Evolutionary conservation across 2,329 filamentous ascomycete genomes (phyloP).

Genomic region (Cladophialophora carrionii): DNA sequence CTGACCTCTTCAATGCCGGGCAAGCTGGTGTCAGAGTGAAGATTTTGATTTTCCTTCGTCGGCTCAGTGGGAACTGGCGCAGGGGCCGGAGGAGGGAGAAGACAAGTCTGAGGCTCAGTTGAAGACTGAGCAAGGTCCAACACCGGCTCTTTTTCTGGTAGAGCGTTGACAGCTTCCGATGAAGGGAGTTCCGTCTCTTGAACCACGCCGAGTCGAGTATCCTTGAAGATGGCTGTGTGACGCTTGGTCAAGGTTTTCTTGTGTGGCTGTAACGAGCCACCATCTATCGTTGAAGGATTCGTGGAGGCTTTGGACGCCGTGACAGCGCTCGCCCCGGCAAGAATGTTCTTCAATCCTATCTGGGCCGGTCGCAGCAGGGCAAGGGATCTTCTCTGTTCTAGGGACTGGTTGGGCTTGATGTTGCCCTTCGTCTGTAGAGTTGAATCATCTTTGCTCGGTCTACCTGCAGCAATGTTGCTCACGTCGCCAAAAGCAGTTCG

Average conservation of each 20-base stretch:
- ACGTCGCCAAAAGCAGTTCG: slow-evolving; percentile 80
- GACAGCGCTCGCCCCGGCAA: slow-evolving; percentile 41
- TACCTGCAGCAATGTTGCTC: slow-evolving; percentile 64
- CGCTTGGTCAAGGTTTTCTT: slow-evolving; percentile 58
- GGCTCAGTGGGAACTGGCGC: slow-evolving; percentile 37
- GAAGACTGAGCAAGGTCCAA: background rate
- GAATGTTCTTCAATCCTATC: slow-evolving; percentile 50
- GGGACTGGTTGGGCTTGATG: slow-evolving; percentile 41
- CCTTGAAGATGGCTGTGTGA: slow-evolving; percentile 59
- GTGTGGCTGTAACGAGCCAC: slow-evolving; percentile 34
- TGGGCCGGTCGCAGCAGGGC: slow-evolving; percentile 64
- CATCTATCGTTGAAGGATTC: slow-evolving; percentile 43
- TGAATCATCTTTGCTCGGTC: slow-evolving; percentile 60
- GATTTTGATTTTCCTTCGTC: slow-evolving; percentile 30
- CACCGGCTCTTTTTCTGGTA: slow-evolving; percentile 14
- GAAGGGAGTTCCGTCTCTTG: slow-evolving; percentile 35
- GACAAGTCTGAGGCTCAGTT: slow-evolving; percentile 39
- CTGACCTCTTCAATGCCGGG: slow-evolving; percentile 36
- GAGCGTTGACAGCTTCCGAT: slow-evolving; percentile 8
- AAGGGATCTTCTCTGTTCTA: slow-evolving; percentile 51
- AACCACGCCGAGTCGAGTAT: slow-evolving; percentile 46
- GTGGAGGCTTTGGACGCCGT: slow-evolving; percentile 26
- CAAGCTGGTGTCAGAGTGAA: slow-evolving; percentile 35
- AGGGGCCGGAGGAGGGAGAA: slow-evolving; percentile 18
- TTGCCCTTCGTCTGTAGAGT: slow-evolving; percentile 54